Base-by-base conservation (phyloP, 2,329 filamentous ascomycete species). In the Drechslerella stenobrocha region DNA sequence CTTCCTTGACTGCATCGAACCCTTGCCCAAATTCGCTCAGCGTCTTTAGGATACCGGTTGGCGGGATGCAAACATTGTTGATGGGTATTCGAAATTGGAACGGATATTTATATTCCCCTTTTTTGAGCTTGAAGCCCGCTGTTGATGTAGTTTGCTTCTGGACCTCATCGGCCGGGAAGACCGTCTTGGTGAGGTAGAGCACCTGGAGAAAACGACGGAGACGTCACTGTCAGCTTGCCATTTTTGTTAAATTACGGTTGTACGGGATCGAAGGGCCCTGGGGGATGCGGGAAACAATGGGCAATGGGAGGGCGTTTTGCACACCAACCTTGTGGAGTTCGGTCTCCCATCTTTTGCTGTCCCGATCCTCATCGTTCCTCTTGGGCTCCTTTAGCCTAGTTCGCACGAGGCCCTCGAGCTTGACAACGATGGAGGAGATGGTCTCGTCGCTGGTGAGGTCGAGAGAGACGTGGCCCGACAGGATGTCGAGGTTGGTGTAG, bases 371-470 rank as follows among this genome's bases (percentile, higher is more conserved):
- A 28, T 79, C 75, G 73, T 78, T 66, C 72, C 74, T 71, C 32
- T 69, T 69, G 1, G 57, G 64, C 30, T 69, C 64, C 24, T 47
- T 75, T 13, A 90, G 77, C 42, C 86, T 81, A 3, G 88, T 91
- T 70, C 81, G 82, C 47, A 85, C 85, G 77, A 93, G 88, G 71
- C 89, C 89, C 75, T 93, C 89, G 28, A 93, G 83, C 79, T 93
- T 93, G 73, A 92, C 88, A 34, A 89, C 80, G 70, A 93, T 85
- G 35, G 76, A 77, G 59, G 76, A 77, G 28, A 83, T 75, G 70
- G 78, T 79, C 55, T 76, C 77, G 20, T 77, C 76, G 71, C 76
- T 79, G 4, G 75, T 74, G 18, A 78, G 76, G 34, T 78, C 74
- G 45, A 83, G 72, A 6, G 77, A 66, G 22, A 82, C 78, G 61